Evolutionary conservation across 106 monocot species (phyloP), one percentile per base, ranked within the genome.

Genomic region (Allium fistulosum): DNA sequence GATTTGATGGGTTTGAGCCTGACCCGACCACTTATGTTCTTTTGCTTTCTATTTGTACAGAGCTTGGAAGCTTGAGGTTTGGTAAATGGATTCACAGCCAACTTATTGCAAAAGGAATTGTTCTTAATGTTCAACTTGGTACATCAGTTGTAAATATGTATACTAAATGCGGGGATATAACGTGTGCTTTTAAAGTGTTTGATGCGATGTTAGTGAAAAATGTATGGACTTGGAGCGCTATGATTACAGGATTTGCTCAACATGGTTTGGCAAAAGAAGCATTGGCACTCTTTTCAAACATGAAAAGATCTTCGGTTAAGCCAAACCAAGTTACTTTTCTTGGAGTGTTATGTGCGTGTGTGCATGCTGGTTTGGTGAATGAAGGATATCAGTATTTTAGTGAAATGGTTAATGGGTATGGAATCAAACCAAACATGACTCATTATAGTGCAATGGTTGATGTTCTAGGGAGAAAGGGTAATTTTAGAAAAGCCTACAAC

Each of bases 391-490:
- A 51, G 6, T 81, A 81, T 79, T 93, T 93, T 69, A 55, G 77
- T 17, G 83, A 88, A 51, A 93, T 93, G 92, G 56, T 57, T 26
- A 51, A 74, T 48, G 52, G 66, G 0, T 53, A 76, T 28, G 18
- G 72, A 0, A 79, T 93, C 46, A 10, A 72, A 13, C 88, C 85
- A 7, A 70, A 15, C 69, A 85, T 93, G 88, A 58, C 71, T 22
- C 92, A 88, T 51, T 93, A 85, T 52, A 85, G 85, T 17, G 70
- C 85, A 48, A 83, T 93, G 85, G 88, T 88, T 14, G 92, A 93
- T 71, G 70, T 88, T 0, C 77, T 93, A 1, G 81, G 88, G 6
- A 74, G 88, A 59, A 83, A 74, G 11, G 88, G 85, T 15, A 74
- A 27, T 26, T 82, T 93, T 58, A 58, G 52, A 10, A 83, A 93